Evolutionary conservation across 805 yeast species (phyloP).

Genomic region (Debaryomyces castellii): DNA sequence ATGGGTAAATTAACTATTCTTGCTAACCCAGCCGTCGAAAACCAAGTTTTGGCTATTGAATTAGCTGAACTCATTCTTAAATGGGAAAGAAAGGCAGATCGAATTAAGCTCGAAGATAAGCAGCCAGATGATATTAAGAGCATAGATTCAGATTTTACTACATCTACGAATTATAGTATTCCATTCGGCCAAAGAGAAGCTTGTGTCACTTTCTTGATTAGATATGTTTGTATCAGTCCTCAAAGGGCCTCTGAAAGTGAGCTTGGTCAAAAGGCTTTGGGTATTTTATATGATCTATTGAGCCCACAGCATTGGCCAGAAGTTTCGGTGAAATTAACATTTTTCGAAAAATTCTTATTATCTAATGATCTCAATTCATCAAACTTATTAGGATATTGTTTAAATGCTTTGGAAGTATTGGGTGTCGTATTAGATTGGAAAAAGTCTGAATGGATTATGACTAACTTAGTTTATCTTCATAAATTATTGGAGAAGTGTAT

Average conservation of each 20-base stretch:
- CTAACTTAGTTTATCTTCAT: slow-evolving; percentile 67
- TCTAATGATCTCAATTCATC: slow-evolving; percentile 72
- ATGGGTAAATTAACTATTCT: slow-evolving; percentile 85
- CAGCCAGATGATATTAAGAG: slow-evolving; percentile 11
- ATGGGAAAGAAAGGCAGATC: slow-evolving; percentile 71
- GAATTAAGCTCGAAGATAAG: slow-evolving; percentile 10
- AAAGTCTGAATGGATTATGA: slow-evolving; percentile 72
- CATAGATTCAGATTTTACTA: slow-evolving; percentile 34
- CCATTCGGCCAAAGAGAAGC: slow-evolving; percentile 86
- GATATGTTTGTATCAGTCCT: slow-evolving; percentile 84
- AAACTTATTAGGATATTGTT: slow-evolving; percentile 71
- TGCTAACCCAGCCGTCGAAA: slow-evolving; percentile 76
- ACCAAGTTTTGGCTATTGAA: slow-evolving; percentile 84
- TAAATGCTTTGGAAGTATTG: slow-evolving; percentile 89
- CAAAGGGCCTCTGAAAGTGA: slow-evolving; percentile 83
- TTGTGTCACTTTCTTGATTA: slow-evolving; percentile 80
- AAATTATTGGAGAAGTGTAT: slow-evolving; percentile 77
- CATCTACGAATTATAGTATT: slow-evolving; percentile 53
- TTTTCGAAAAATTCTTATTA: slow-evolving; percentile 83
- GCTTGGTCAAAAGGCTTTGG: slow-evolving; percentile 76
- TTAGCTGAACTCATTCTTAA: slow-evolving; percentile 78
- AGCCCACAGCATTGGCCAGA: slow-evolving; percentile 82
- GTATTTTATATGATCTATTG: slow-evolving; percentile 70
- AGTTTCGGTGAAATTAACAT: slow-evolving; percentile 79
- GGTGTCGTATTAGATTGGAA: slow-evolving; percentile 81